Evolutionary conservation across 202 grass and related monocot genomes (phyloP), one percentile per base, ranked within the genome.

Genomic region (Hordeum pubiflorum): DNA sequence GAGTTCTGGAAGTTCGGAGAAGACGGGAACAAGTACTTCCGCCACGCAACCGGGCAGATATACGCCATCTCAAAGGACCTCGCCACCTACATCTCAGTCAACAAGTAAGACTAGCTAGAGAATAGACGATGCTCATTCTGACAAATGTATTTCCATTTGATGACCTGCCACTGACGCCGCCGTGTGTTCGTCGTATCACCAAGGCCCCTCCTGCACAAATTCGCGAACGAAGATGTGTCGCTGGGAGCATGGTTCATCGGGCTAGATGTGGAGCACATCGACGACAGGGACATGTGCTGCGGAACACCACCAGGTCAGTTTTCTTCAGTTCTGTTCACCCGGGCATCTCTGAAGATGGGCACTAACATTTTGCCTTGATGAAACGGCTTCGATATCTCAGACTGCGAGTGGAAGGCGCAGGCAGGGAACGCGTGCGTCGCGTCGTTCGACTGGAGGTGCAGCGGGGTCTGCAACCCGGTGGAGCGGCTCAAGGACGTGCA

Each of bases 1-100:
- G 97, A 99, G 71, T 91, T 82, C 50, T 99, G 93, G 97, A 99
- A 99, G 57, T 99, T 99, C 15, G 97, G 97, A 75, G 96, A 99
- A 84, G 97, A 93, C 11, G 96, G 96, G 37, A 96, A 93, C 83
- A 99, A 96, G 75, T 99, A 99, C 58, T 99, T 99, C 46, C 89
- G 92, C 5, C 96, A 99, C 70, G 96, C 96, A 6, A 93, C 90
- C 0, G 96, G 96, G 57, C 96, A 99, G 87, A 74, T 99, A 23
- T 99, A 99, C 69, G 96, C 92, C 17, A 73, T 99, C 74, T 99
- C 96, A n/a, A 99, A 91, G 83, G 90, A 99, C 91, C 85, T 99
- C 66, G 92, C 92, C 20, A 99, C 96, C 17, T 99, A 99, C 60
- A 93, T 99, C 79, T 99, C 97, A 14, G 95, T 99, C 70, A 99